A percentile compares a stretch with the other conserved stretches of the same genome.
phyloP scores from a whole-genome alignment of 140 eudicot species.

The Erigeron philadelphicus region DNA sequence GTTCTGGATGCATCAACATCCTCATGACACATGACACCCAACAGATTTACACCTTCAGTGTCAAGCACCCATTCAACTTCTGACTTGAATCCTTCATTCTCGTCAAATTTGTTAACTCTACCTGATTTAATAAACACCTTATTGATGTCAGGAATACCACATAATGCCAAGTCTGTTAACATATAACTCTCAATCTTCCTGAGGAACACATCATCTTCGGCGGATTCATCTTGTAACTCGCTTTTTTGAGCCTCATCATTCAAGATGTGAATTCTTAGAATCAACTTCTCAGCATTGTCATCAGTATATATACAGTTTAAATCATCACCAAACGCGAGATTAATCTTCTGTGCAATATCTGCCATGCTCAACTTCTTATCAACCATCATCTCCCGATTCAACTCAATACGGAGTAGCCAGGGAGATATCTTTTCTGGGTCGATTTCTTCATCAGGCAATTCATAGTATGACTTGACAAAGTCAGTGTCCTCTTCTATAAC shows the following conservation, averaged over 20 bases:
- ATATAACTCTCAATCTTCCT: conserved; percentile 85
- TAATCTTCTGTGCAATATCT: conserved; percentile 88
- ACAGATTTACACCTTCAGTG: conserved; percentile 90
- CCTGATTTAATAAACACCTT: conserved; percentile 82
- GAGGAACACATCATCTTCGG: conserved; percentile 95
- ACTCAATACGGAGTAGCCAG: conserved; percentile 83
- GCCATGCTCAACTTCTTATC: conserved; percentile 97
- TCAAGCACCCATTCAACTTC: conserved; percentile 95
- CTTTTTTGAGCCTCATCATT: conserved; percentile 93
- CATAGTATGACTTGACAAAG: conserved; percentile 86
- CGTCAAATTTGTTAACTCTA: conserved; percentile 69
- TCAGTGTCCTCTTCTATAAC: conserved; percentile 87
- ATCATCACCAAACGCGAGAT: conserved; percentile 79
- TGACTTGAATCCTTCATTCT: conserved; percentile 64
- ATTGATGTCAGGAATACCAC: conserved; percentile 88
- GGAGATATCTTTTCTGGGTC: conserved; percentile 94
- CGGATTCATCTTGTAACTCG: conserved; percentile 72
- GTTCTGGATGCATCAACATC: conserved; percentile 83
- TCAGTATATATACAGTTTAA: conserved; percentile 81
- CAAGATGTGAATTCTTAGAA: conserved; percentile 88
- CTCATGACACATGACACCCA: conserved; percentile 82
- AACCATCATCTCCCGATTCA: conserved; percentile 97
- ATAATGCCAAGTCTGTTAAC: conserved; percentile 91
- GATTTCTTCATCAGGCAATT: conserved; percentile 94
- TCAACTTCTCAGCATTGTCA: conserved; percentile 87